Evolutionary conservation across 805 yeast genomes (phyloP), one percentile per base, ranked within the genome.

Genomic region (Isabelozyma gotoi): DNA sequence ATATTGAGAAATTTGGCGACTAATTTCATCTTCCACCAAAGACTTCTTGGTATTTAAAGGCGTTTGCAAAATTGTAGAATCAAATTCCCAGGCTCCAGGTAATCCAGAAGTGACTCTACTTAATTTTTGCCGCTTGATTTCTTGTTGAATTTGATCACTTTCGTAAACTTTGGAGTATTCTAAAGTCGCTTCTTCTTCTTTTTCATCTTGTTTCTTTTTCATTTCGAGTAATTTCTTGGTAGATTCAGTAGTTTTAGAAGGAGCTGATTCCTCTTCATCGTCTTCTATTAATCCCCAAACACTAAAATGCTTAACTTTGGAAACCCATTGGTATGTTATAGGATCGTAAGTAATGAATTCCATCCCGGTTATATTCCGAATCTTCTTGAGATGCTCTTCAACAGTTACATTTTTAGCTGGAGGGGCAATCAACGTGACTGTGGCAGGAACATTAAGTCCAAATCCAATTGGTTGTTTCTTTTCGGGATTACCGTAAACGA

Each of bases 251-350:
- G 41, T 46, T 17, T 41, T 39, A 33, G 51, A 55, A 14, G 49
- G 51, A 7, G 35, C 29, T 18, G 33, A 27, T 14, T 24, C 37
- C 5, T 20, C 32, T 7, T 36, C 39, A 20, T 20, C 18, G 19
- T 84, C 88, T 50, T 82, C 86, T 14, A 84, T 75, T 32, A 94
- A 65, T 5, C 98, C 98, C 97, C 97, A 94, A 5, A 87, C 80
- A 68, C 96, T 89, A 57, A 94, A 94, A 68, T 94, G 99, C 52
- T 85, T 82, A 7, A 91, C 97, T 52, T 74, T 78, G 64, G 88
- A 90, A 1, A 84, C 81, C 89, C 91, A 90, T 4, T 78, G 64
- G 29, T 88, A 88, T 4, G 80, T 78, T 20, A 82, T 73, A 3
- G 90, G 89, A 54, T 86, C 90, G 57, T 84, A 90, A 4, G 90